Percentiles rank a stretch among this genome's conserved stretches.
These are phyloP conservation scores for Jatropha podagrica DNA, from an alignment of 441 rosid genomes.

Conservation along the genomic window DNA sequence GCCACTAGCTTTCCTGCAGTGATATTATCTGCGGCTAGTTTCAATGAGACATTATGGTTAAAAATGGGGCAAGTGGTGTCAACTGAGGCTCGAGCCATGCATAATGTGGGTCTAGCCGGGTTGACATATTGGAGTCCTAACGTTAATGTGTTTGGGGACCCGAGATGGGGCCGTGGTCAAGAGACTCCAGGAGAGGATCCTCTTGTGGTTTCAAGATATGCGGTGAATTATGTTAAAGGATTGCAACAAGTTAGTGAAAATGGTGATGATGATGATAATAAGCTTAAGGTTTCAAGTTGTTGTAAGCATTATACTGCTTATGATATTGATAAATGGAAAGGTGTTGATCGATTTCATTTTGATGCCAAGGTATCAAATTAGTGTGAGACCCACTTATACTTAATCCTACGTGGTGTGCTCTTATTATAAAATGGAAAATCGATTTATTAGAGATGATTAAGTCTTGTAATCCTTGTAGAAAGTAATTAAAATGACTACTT, in stretches of 20 bases:
- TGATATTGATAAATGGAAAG: slow-evolving; percentile 66
- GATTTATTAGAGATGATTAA: not conserved
- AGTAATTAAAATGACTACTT: not conserved
- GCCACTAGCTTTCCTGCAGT: slow-evolving; percentile 78
- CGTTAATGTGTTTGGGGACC: slow-evolving; percentile 56
- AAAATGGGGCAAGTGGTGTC: slow-evolving; percentile 62
- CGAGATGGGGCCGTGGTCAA: slow-evolving; percentile 63
- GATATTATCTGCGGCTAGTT: slow-evolving; percentile 63
- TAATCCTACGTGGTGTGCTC: too few relatives aligned
- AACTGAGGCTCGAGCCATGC: slow-evolving; percentile 67
- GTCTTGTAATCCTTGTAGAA: too few relatives aligned
- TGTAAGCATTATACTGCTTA: slow-evolving; percentile 81
- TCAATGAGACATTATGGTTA: slow-evolving; percentile 50
- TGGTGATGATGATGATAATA: slow-evolving; percentile 25
- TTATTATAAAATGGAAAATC: not conserved
- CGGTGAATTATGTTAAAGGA: slow-evolving; percentile 58
- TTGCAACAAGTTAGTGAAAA: slow-evolving; percentile 43
- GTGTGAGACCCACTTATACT: not conserved
- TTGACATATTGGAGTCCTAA: slow-evolving; percentile 62
- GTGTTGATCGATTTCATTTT: slow-evolving; percentile 50
- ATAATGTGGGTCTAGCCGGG: slow-evolving; percentile 55
- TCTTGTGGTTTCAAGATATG: slow-evolving; percentile 47
- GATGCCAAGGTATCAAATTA: slow-evolving; percentile 47
- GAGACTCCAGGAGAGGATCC: slow-evolving; percentile 78
- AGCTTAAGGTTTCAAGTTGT: slow-evolving; percentile 65